A percentile compares a stretch with the other conserved stretches of the same genome.
phyloP scores from a whole-genome alignment of 1,139 yeast species.

The Komagataea norvegica region DNA sequence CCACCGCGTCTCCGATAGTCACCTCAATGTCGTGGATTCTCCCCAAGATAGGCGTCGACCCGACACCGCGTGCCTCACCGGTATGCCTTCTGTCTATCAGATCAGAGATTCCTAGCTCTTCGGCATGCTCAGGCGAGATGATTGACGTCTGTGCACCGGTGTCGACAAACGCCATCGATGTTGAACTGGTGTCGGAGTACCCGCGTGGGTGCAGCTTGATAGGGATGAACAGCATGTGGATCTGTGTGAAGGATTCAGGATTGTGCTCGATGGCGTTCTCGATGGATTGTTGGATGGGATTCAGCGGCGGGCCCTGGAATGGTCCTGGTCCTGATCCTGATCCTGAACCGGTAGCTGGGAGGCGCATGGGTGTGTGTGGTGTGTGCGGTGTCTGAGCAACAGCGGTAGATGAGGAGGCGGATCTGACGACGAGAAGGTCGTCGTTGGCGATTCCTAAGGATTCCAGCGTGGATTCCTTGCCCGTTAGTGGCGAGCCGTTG shows the following conservation, averaged over 20 bases:
- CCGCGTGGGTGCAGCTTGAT: conserved; percentile 30
- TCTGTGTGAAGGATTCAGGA: conserved; percentile 83
- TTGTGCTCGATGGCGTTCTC: conserved; percentile 75
- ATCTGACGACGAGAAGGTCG: conserved; percentile 5
- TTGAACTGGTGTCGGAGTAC: conserved; percentile 63
- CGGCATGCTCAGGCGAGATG: conserved; percentile 72
- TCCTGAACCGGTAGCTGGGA: no score
- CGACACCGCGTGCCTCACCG: conserved; percentile 90
- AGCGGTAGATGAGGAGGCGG: not conserved
- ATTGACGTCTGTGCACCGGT: conserved; percentile 94
- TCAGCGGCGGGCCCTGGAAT: not conserved
- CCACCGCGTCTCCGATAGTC: conserved; percentile 59
- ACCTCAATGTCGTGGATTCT: conserved; percentile 87
- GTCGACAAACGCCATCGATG: conserved; percentile 90
- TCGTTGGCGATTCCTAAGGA: conserved; percentile 3
- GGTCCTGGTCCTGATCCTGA: not conserved
- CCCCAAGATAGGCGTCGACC: conserved; percentile 73
- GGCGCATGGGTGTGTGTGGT: no score
- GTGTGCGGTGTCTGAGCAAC: not conserved
- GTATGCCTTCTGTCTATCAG: conserved; percentile 76
- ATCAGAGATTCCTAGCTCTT: conserved; percentile 61
- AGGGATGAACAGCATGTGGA: conserved; percentile 78
- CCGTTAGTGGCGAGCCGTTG: conserved; percentile 32
- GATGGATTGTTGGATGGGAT: conserved; percentile 10
- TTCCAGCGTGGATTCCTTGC: not conserved